A percentile compares a stretch with the other conserved stretches of the same genome.
Evolutionary conservation across 108 stramenopile genomes (phyloP).

Genomic region (Epipyxis sp.): DNA sequence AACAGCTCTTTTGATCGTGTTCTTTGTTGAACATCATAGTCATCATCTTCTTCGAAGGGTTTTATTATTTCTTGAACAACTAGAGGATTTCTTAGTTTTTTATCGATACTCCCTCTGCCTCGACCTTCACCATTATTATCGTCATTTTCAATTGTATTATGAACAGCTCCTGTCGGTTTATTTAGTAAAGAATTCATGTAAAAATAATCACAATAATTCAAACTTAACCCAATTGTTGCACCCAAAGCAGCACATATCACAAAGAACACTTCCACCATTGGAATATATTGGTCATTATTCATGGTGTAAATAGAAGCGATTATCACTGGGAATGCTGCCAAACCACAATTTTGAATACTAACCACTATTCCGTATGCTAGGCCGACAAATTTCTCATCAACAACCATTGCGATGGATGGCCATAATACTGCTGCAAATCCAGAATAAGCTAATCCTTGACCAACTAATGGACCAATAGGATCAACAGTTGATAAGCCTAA

Average conservation of each 20-base stretch:
- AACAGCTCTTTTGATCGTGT: too few species aligned
- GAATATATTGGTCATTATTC: conserved; percentile 50
- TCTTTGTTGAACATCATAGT: too few species aligned
- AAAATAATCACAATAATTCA: conserved; percentile 50
- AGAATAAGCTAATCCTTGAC: conserved; percentile 62
- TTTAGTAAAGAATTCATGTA: neutral
- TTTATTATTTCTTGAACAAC: too few species aligned
- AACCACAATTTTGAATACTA: conserved; percentile 62
- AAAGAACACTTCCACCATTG: conserved; percentile 62
- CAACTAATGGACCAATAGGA: conserved; percentile 56
- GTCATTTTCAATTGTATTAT: too few species aligned
- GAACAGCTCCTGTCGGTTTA: too few species aligned
- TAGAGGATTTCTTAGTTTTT: too few species aligned
- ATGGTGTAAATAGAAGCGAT: conserved; percentile 44
- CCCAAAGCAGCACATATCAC: conserved; percentile 50
- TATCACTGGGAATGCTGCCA: conserved; percentile 61
- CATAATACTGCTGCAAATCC: conserved; percentile 64
- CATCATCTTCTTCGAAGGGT: too few species aligned
- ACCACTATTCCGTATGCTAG: conserved; percentile 64
- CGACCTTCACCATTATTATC: too few species aligned
- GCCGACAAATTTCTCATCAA: conserved; percentile 51
- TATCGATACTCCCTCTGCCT: too few species aligned
- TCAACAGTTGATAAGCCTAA: conserved; percentile 38
- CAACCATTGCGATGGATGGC: conserved; percentile 64
- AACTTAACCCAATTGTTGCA: conserved; percentile 43